Evolutionary conservation across 1,284 basidiomycete genomes (phyloP), one percentile per base, ranked within the genome.

Genomic region (Ceratorhiza oryzae-sativae): DNA sequence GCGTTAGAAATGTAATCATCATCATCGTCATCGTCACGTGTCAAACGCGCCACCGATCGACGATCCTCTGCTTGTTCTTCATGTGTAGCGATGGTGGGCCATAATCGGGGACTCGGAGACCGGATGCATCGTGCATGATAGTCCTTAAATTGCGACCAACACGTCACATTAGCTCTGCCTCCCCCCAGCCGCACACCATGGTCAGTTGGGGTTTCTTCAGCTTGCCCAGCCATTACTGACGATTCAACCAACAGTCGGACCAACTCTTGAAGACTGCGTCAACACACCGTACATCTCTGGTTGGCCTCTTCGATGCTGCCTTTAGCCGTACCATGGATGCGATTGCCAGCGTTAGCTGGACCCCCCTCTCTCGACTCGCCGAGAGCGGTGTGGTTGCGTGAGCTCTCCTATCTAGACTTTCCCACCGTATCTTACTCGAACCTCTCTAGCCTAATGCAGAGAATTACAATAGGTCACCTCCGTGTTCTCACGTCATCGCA

Each of bases 301-400:
- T 65, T 20, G 61, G 61, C 3, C 8, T 63, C 1, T 32, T 61
- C 42, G 59, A 61, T 61, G 39, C 59, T 25, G 59, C 59, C 12
- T 30, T 61, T 18, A 41, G 59, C 18, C 59, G 59, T 30, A 41
- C 59, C 3, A 46, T 61, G 59, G 59, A 61, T 18, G 42, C 42
- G 4, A 39, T 61, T 27, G 59, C 59, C 5, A 61, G 46, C 45
- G 32, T 63, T 23, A 34, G 61, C 27, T 63, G 61, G 61, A 63
- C 61, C 4, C 46, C 61, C 1, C 45, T 63, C 27, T 27, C 61
- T 20, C 79, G 80, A 71, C 75, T 85, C 1, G 82, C 85, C 23
- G 83, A 86, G 75, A 77, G 80, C 51, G 84, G 82, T 9, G 84
- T 85, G 20, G 78, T 85, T 45, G 78, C 83, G 85, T 86, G 76